phyloP scores from a whole-genome alignment of 257 asterid species.

The Solanum arcanum region DNA sequence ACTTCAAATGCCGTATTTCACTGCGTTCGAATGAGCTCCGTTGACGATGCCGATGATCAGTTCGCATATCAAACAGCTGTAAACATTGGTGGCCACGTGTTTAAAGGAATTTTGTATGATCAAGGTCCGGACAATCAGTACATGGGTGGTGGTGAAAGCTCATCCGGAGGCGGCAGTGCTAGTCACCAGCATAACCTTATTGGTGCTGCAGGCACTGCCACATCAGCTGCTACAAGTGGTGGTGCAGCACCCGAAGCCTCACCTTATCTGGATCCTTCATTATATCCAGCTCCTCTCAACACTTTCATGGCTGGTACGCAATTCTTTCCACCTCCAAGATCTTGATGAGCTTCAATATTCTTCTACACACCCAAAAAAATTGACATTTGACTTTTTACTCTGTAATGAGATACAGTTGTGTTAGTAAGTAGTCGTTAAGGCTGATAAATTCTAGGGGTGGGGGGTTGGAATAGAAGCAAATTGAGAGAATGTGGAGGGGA shows the following conservation, averaged over 20 bases:
- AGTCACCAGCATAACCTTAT: conserved; percentile 51
- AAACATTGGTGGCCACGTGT: conserved; percentile 78
- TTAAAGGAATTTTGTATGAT: conserved; percentile 83
- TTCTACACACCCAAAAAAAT: background rate
- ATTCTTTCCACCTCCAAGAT: conserved; percentile 94
- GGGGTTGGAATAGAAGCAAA: background rate
- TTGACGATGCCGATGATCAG: conserved; percentile 61
- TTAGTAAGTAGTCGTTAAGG: background rate
- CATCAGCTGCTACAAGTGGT: conserved; percentile 14
- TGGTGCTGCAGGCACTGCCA: conserved; percentile 23
- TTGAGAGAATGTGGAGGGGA: background rate
- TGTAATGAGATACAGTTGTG: background rate
- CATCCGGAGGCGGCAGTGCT: conserved; percentile 75
- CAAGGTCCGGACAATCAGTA: conserved; percentile 74
- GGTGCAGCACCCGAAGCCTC: conserved; percentile 5
- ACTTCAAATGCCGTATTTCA: conserved; percentile 69
- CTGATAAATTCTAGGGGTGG: background rate
- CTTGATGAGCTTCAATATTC: conserved; percentile 22
- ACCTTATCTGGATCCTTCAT: conserved; percentile 43
- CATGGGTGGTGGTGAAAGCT: conserved; percentile 52
- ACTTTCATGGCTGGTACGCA: conserved; percentile 89
- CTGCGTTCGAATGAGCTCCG: conserved; percentile 74
- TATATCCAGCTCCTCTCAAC: conserved; percentile 57
- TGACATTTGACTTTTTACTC: background rate
- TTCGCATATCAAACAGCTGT: conserved; percentile 91